Conservation (phyloP, 139 green algal genomes). For the Auxenochlorella pyrenoidosa region DNA sequence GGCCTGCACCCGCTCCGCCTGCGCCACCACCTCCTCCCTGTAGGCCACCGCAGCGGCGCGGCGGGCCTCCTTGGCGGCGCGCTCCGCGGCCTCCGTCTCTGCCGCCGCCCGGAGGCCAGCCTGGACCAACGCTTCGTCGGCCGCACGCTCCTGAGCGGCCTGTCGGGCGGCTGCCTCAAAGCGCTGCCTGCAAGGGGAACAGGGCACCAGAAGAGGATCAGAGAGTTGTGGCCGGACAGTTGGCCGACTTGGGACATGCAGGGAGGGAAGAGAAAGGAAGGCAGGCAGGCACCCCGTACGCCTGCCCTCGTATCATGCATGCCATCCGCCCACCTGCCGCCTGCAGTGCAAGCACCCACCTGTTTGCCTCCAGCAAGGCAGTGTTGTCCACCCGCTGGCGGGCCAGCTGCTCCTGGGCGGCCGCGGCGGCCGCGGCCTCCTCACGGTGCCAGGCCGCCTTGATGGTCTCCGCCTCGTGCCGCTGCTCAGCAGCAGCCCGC, state of each 20-base stretch:
- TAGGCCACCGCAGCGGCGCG: slow-evolving; percentile 10
- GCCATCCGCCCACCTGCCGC: background rate
- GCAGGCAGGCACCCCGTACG: background rate
- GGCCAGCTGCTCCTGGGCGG: background rate
- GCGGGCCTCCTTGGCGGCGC: background rate
- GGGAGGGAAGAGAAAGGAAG: background rate
- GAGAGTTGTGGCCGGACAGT: background rate
- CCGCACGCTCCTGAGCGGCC: slow-evolving; percentile 5
- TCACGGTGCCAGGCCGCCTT: slow-evolving; percentile 27
- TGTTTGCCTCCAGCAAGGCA: slow-evolving; percentile 11
- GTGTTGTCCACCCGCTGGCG: slow-evolving; percentile 11
- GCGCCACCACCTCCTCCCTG: slow-evolving; percentile 9
- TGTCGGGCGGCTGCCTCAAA: background rate
- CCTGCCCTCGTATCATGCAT: too few species aligned
- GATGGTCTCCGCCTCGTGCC: slow-evolving; percentile 22
- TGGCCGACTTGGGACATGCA: background rate
- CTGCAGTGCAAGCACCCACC: background rate
- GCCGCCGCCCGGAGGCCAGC: background rate
- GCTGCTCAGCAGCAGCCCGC: background rate
- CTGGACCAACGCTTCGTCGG: slow-evolving; percentile 18
- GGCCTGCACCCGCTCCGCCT: slow-evolving; percentile 22
- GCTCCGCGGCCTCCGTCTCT: background rate
- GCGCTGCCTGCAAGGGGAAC: slow-evolving; percentile 40
- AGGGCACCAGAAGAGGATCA: background rate
- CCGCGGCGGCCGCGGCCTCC: background rate